Evolutionary conservation across 257 asterid genomes (phyloP).

Genomic region (Solanum piurae): DNA sequence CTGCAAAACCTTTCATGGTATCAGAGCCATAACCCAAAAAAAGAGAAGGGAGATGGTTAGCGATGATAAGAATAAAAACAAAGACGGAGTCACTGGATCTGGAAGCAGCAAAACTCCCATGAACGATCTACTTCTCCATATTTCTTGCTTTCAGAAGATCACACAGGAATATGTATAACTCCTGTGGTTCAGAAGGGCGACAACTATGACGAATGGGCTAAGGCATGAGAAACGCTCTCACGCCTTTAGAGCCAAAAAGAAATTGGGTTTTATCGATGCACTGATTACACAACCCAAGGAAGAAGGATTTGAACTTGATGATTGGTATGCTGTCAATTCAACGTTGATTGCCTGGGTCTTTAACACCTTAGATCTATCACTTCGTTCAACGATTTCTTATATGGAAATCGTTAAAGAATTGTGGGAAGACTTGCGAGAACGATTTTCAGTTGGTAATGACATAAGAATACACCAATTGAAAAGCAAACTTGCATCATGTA

Average conservation of each 20-base stretch:
- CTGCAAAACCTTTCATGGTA: not conserved
- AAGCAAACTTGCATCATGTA: no score
- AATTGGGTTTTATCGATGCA: no score
- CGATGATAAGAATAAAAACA: not conserved
- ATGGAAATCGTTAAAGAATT: not conserved
- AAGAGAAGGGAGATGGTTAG: not conserved
- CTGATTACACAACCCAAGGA: not conserved
- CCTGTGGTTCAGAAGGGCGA: no score
- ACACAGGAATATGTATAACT: no score
- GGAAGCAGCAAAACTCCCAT: not conserved
- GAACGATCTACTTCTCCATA: not conserved
- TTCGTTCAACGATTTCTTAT: not conserved
- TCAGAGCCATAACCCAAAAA: not conserved
- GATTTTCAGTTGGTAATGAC: not conserved
- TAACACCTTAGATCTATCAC: not conserved
- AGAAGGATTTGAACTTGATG: not conserved
- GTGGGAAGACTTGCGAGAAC: not conserved
- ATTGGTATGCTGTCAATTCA: no score
- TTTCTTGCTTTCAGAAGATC: no score
- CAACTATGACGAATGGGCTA: no score
- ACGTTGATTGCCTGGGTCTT: not conserved
- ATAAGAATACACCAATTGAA: not conserved
- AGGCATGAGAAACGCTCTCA: no score
- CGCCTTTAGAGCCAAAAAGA: no score
- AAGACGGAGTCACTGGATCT: not conserved